phyloP scores from a whole-genome alignment of 441 rosid genomes.

The Gossypium gossypioides region DNA sequence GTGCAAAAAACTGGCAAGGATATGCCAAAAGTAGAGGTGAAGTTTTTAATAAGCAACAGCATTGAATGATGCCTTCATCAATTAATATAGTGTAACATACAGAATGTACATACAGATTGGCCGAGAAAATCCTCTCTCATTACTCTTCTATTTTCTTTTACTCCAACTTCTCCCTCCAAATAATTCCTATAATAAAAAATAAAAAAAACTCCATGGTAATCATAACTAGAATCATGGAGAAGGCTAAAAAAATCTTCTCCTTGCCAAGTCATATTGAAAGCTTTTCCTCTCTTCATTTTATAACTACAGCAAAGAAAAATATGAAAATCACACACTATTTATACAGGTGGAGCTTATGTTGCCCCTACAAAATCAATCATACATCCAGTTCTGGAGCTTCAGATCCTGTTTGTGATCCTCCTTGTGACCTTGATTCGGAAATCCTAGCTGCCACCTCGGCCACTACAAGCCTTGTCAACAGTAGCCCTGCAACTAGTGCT shows the following conservation, averaged over 20 bases:
- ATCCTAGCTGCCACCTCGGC: constrained; percentile 71
- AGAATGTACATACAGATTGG: constrained; percentile 10
- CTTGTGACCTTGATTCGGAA: constrained; percentile 36
- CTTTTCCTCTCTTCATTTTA: constrained; percentile 17
- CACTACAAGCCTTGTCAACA: constrained; percentile 64
- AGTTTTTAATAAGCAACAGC: neutral
- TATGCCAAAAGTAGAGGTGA: neutral
- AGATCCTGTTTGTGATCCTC: constrained; percentile 23
- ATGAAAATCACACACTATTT: constrained; percentile 10
- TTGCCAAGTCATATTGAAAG: constrained; percentile 7
- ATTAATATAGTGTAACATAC: neutral
- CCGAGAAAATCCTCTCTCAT: neutral
- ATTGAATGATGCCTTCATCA: neutral
- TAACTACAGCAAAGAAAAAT: neutral
- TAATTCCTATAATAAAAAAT: neutral
- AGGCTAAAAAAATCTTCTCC: constrained; percentile 24
- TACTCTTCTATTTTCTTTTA: neutral
- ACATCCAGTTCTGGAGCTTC: constrained; percentile 21
- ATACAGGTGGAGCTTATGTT: neutral
- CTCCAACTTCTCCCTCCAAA: neutral
- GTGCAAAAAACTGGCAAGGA: too few species aligned
- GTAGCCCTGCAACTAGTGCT: constrained; percentile 71
- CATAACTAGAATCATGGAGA: constrained; percentile 15
- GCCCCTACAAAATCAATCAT: constrained; percentile 3
- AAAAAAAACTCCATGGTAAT: neutral